phyloP scores from a whole-genome alignment of 495 filamentous ascomycete species.

The Annulohypoxylon stygium region DNA sequence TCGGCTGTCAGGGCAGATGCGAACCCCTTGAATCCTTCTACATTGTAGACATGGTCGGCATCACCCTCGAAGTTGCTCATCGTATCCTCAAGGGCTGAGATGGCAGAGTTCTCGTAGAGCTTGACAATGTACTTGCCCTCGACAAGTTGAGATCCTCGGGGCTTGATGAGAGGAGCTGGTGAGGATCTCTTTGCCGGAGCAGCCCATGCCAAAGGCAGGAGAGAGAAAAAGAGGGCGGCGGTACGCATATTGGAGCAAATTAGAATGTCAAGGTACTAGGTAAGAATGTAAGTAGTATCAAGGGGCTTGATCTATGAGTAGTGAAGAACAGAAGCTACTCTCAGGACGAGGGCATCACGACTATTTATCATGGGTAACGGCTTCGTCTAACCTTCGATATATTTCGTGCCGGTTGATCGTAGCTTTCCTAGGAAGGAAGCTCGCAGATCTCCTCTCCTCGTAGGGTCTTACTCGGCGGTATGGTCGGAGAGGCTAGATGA shows the following conservation, averaged over 20 bases:
- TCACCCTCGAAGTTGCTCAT: slow-evolving; percentile 50
- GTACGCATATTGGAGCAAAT: slow-evolving; percentile 49
- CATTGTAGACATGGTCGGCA: slow-evolving; percentile 59
- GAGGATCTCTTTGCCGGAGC: slow-evolving; percentile 52
- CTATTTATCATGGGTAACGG: slow-evolving; percentile 48
- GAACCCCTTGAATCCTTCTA: slow-evolving; percentile 61
- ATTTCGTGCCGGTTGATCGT: slow-evolving; percentile 35
- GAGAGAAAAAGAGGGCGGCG: slow-evolving; percentile 44
- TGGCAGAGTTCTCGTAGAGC: slow-evolving; percentile 60
- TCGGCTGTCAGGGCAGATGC: slow-evolving; percentile 54
- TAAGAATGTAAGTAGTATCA: slow-evolving; percentile 14
- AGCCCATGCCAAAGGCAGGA: slow-evolving; percentile 52
- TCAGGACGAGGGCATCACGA: slow-evolving; percentile 40
- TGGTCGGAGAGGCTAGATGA: slow-evolving; percentile 46
- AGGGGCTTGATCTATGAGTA: slow-evolving; percentile 26
- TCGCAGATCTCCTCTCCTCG: slow-evolving; percentile 41
- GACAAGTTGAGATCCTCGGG: slow-evolving; percentile 55
- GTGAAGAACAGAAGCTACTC: slow-evolving; percentile 29
- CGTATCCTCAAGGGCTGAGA: slow-evolving; percentile 50
- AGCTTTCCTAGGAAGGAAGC: slow-evolving; percentile 45
- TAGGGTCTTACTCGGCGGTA: slow-evolving; percentile 49
- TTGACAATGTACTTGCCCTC: slow-evolving; percentile 70
- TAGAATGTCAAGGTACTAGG: slow-evolving; percentile 15
- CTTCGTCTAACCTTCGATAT: slow-evolving; percentile 32
- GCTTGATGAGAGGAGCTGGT: slow-evolving; percentile 54